A percentile compares a stretch with the other conserved stretches of the same genome.
These are phyloP conservation scores for Paraphoma sp. DNA, from an alignment of 2,329 filamentous ascomycete genomes.

Conservation along the genomic window DNA sequence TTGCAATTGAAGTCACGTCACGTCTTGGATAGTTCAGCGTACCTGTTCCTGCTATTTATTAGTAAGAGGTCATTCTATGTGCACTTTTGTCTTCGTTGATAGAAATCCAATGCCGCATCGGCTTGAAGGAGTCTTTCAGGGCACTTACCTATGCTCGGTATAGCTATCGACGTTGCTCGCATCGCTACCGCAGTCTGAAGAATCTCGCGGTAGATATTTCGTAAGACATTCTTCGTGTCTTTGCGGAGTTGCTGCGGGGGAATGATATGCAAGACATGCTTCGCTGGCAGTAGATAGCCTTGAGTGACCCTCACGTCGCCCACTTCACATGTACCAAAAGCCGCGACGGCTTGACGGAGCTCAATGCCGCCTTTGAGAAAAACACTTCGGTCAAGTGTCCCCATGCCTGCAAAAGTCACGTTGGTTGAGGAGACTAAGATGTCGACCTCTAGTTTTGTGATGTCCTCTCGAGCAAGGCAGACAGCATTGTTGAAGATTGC, in stretches of 20 bases:
- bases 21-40: slow-evolving; percentile 34
- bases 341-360: slow-evolving; percentile 27
- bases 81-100: too few species aligned
- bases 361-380: slow-evolving; percentile 36
- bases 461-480: slow-evolving; percentile 40
- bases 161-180: slow-evolving; percentile 37
- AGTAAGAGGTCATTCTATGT: background rate
- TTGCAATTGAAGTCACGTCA: slow-evolving; percentile 37
- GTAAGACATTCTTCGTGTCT: slow-evolving; percentile 31
- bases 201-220: slow-evolving; percentile 37
- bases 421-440: slow-evolving; percentile 44
- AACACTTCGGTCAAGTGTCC: slow-evolving; percentile 38
- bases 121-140: background rate
- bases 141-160: slow-evolving; percentile 36
- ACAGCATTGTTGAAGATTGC: slow-evolving; percentile 35
- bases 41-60: slow-evolving; percentile 21
- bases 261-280: slow-evolving; percentile 37
- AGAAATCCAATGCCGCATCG: too few species aligned
- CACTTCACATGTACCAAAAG: slow-evolving; percentile 31
- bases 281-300: slow-evolving; percentile 37
- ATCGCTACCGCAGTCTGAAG: slow-evolving; percentile 30
- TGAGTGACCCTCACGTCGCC: slow-evolving; percentile 37
- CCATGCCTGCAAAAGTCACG: slow-evolving; percentile 29
- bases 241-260: slow-evolving; percentile 32
- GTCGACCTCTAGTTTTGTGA: slow-evolving; percentile 41